These are phyloP conservation scores for Plantago major DNA, from an alignment of 257 asterid species.

Conservation along the genomic window DNA sequence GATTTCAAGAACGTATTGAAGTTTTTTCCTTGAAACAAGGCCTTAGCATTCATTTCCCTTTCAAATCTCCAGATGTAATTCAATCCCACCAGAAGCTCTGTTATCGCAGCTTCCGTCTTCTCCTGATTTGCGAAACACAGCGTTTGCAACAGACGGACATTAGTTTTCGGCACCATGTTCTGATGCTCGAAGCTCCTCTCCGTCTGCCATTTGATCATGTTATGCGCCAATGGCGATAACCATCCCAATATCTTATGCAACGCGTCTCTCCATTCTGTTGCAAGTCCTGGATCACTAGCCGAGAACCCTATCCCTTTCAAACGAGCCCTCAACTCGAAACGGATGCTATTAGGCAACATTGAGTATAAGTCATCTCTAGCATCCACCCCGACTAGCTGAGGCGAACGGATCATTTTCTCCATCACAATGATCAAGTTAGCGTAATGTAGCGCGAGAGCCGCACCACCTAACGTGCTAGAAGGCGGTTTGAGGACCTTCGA, in stretches of 20 bases:
- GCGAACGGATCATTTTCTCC: conserved; percentile 89
- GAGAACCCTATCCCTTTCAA: conserved; percentile 72
- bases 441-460: conserved; percentile 82
- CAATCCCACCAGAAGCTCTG: conserved; percentile 88
- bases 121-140: conserved; percentile 72
- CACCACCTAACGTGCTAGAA: conserved; percentile 56
- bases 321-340: conserved; percentile 53
- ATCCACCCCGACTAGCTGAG: conserved; percentile 75
- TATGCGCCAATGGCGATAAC: conserved; percentile 91
- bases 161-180: conserved; percentile 49
- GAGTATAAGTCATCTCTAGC: conserved; percentile 89
- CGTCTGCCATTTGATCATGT: conserved; percentile 96
- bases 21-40: conserved; percentile 52
- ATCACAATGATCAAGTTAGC: conserved; percentile 74
- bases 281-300: conserved; percentile 71
- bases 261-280: conserved; percentile 88
- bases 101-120: conserved; percentile 93
- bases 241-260: conserved; percentile 74
- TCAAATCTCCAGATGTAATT: conserved; percentile 96
- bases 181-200: conserved; percentile 96
- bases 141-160: conserved; percentile 68
- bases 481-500: conserved; percentile 62
- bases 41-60: conserved; percentile 86
- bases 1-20: conserved; percentile 39
- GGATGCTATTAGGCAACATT: conserved; percentile 64